These are phyloP conservation scores for Chrysoporthe austroafricana DNA, from an alignment of 2,329 filamentous ascomycete species.

Conservation along the genomic window DNA sequence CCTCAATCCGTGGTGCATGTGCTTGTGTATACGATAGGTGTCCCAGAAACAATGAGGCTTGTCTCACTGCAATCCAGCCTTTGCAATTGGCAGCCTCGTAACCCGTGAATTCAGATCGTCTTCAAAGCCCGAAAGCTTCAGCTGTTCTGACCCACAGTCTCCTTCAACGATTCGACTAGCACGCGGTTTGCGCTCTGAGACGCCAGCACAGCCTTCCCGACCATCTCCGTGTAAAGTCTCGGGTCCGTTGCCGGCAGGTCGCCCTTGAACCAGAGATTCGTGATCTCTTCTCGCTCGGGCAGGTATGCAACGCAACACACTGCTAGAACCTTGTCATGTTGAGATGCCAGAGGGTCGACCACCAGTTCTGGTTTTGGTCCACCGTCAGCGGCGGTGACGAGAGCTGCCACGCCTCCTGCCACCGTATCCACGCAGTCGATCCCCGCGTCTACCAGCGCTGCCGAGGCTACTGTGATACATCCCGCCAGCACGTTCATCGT, in stretches of 20 bases:
- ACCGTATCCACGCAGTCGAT: slow-evolving; percentile 95
- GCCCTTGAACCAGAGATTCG: slow-evolving; percentile 93
- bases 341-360: slow-evolving; percentile 80
- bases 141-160: slow-evolving; percentile 36
- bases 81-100: neutral
- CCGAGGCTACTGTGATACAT: slow-evolving; percentile 91
- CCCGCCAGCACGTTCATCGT: slow-evolving; percentile 90
- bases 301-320: slow-evolving; percentile 92
- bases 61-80: neutral
- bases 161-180: slow-evolving; percentile 44
- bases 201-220: slow-evolving; percentile 47
- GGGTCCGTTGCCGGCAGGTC: slow-evolving; percentile 50
- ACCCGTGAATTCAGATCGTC: neutral
- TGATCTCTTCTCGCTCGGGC: slow-evolving; percentile 84
- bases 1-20: neutral
- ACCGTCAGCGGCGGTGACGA: slow-evolving; percentile 56
- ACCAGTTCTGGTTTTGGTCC: slow-evolving; percentile 54
- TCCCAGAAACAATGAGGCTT: neutral
- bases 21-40: neutral
- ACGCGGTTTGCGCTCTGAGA: slow-evolving; percentile 49
- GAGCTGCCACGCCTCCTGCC: slow-evolving; percentile 83
- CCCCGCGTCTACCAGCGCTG: slow-evolving; percentile 89
- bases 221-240: slow-evolving; percentile 45
- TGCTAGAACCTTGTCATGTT: slow-evolving; percentile 77
- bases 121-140: slow-evolving; percentile 11